These are phyloP conservation scores for Lobosporangium transversale DNA, from an alignment of 192 early-diverging fungal species.

Conservation along the genomic window DNA sequence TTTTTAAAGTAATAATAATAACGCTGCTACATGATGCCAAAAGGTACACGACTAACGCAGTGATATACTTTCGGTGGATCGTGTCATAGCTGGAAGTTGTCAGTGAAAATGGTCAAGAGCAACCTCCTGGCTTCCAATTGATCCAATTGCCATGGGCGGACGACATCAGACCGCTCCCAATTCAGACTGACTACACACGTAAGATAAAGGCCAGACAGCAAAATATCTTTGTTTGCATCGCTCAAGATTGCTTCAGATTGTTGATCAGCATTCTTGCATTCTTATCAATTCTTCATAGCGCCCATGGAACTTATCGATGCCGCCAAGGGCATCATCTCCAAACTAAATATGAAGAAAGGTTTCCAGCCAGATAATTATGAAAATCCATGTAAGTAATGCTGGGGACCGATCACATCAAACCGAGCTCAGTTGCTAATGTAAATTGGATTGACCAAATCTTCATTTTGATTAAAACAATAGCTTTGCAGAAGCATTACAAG, in stretches of 20 bases:
- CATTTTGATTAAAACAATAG: too few species aligned
- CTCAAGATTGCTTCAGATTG: too few species aligned
- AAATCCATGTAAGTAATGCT: slow-evolving; percentile 50
- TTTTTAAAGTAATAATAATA: neutral
- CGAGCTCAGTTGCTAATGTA: too few species aligned
- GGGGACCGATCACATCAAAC: neutral
- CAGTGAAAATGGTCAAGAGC: slow-evolving; percentile 57
- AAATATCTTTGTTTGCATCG: neutral
- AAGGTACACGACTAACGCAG: neutral
- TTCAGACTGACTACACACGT: slow-evolving; percentile 28
- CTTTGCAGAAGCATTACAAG: slow-evolving; percentile 53
- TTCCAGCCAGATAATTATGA: slow-evolving; percentile 53
- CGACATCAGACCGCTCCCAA: slow-evolving; percentile 67
- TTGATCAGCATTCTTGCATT: too few species aligned
- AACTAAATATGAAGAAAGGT: slow-evolving; percentile 54
- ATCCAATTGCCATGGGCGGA: slow-evolving; percentile 80
- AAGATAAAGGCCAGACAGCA: neutral
- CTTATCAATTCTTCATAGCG: too few species aligned
- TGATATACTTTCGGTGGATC: too few species aligned
- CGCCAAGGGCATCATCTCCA: slow-evolving; percentile 40
- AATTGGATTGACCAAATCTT: too few species aligned
- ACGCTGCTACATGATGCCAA: neutral
- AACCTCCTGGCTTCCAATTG: slow-evolving; percentile 74
- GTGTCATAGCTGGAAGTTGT: slow-evolving; percentile 64
- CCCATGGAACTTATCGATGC: slow-evolving; percentile 46